Evolutionary conservation across 2,329 filamentous ascomycete genomes (phyloP), one percentile per base, ranked within the genome.

Genomic region (Onygena corvina): DNA sequence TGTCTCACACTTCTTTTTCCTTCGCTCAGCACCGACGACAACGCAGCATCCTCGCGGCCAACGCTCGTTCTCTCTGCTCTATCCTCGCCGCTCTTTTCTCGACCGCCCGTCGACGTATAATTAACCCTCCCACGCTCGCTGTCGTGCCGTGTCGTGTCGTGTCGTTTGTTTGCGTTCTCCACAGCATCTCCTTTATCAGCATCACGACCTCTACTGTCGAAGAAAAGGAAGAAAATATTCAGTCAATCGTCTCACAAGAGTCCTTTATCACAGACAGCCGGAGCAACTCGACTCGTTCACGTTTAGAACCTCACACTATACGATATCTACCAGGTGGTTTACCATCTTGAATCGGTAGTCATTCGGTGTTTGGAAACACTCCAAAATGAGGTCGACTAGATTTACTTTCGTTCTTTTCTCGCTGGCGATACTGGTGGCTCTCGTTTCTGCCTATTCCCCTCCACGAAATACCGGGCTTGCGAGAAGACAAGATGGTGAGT

Each of bases 391-490:
- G 51, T 59, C 57, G 35, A 50, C 60, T 31, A 53, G 47, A 16
- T 51, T 64, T 30, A 50, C 65, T 46, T 59, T 57, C 23, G 25
- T 68, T 38, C 50, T 69, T 31, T 63, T 61, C 51, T 58, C 62
- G 31, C 50, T 67, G 23, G 50, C 65, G 25, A 46, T 67, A 48
- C 51, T 67, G 42, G 59, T 60, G 6, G 59, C 60, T 8, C 48
- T 63, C 12, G 58, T 60, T 35, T 58, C 59, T 18, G 63, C 64
- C 33, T 20, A 36, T 25, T 31, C 21, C 8, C 5, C 53, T 58
- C 47, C 38, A 21, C 42, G 30, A 20, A 56, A 57, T 38, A 54
- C 51, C 30, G 29, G 42, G 16, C 14, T 60, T 46, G 48, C 51
- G 55, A 48, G 56, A 54, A 48, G 60, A 55, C 49, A 50, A 36